Base-by-base conservation (phyloP, 208 protist genomes). In the Polymyxa betae region DNA sequence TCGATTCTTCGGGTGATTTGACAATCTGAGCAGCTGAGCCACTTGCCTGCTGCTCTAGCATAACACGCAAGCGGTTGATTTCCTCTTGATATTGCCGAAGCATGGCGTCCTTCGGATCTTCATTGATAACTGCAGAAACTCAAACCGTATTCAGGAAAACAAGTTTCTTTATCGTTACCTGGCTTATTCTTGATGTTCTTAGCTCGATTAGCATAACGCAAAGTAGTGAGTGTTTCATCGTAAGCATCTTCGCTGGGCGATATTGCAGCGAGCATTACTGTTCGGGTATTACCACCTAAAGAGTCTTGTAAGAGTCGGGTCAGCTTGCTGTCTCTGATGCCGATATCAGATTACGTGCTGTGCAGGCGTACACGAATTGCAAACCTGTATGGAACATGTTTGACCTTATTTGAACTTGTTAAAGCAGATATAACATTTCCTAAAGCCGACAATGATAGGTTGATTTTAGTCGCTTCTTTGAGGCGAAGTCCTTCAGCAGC, bases 91-190 rank as follows among this genome's bases (percentile, higher is more conserved):
- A 95, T 91, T 96, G 91, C 0, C 94, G 88, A n/a, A 96, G 64
- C 68, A 97, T 93, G 0, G 95, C 94, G 91, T 97, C 95, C 88
- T 97, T 96, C 0, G 95, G 95, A 91, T 96, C 95, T 82, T 96
- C 95, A 88, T 97, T 97, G 89, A 96, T 93, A 89, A 92, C 94
- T 38, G 95, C 49, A 60, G n/a, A n/a, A n/a, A 60, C 24, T 60
- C 12, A 60, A 60, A 29, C 5, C 5, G 38, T 49, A 20, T 29
- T 24, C 38, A 20, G 44, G 5, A 5, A 88, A 88, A 24, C 38
- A 29, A 20, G 44, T 88, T 5, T 88, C 41, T 20, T 88, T 5
- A 60, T 29, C 49, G 10, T 66, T 78, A 78, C 64, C 90, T 44
- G 92, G 88, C 41, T 91, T 93, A 60, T 93, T 94, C 64, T 93